These are phyloP conservation scores for Eimeria mitis DNA, from an alignment of 169 alveolate genomes.

Conservation along the genomic window DNA sequence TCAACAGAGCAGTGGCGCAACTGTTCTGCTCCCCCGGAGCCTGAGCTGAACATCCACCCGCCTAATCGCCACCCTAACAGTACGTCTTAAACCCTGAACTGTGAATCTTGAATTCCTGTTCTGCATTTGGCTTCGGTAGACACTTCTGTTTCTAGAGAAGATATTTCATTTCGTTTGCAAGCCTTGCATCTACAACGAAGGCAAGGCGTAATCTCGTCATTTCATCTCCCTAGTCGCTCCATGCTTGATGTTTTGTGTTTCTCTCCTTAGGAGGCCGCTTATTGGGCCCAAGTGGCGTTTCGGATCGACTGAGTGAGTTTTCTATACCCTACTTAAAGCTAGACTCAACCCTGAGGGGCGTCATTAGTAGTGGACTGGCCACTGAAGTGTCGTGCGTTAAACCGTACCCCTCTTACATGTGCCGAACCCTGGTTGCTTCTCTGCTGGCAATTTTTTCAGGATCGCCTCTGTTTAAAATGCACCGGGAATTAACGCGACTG, in stretches of 20 bases:
- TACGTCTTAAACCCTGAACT: background rate
- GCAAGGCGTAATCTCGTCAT: background rate
- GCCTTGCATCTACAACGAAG: background rate
- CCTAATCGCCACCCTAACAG: conserved; percentile 42
- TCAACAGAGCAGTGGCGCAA: conserved; percentile 35
- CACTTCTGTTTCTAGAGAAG: background rate
- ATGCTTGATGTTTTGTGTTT: background rate
- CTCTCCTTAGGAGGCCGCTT: conserved; percentile 4
- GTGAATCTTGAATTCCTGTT: background rate
- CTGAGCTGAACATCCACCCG: conserved; percentile 33
- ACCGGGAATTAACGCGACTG: conserved; percentile 61
- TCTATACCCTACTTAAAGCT: background rate
- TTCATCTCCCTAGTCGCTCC: background rate
- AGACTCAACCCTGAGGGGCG: background rate
- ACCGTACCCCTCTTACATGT: background rate
- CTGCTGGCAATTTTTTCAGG: background rate
- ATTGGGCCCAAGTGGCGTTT: background rate
- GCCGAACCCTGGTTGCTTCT: background rate
- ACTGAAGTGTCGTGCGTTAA: background rate
- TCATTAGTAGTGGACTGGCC: too few species aligned
- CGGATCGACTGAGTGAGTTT: conserved; percentile 25
- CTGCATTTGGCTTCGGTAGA: background rate
- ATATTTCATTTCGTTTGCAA: background rate
- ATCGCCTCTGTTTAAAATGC: conserved; percentile 61
- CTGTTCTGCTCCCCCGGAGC: conserved; percentile 9